phyloP scores from a whole-genome alignment of 2,329 filamentous ascomycete genomes.

The Colletotrichum zoysiae region DNA sequence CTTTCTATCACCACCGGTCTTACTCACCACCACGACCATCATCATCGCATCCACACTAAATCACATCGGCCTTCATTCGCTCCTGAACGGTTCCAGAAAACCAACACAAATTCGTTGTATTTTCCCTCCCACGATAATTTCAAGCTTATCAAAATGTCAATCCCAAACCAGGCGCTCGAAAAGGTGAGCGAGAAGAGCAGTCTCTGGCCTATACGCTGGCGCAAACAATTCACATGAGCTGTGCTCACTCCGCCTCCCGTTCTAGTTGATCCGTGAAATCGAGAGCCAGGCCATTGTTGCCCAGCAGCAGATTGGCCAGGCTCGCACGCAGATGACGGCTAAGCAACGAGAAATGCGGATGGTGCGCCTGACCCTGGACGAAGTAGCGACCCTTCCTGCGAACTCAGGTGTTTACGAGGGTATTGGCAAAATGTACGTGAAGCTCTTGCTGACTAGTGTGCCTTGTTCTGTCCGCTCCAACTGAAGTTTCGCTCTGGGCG shows the following conservation, averaged over 20 bases:
- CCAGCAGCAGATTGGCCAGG: constrained; percentile 91
- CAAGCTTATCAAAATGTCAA: constrained; percentile 75
- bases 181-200: constrained; percentile 71
- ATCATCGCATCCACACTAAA: background rate
- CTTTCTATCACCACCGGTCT: background rate
- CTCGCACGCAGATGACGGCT: constrained; percentile 83
- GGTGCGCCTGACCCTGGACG: constrained; percentile 86
- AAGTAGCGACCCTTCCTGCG: constrained; percentile 80
- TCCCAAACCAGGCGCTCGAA: constrained; percentile 92
- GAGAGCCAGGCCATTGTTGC: constrained; percentile 89
- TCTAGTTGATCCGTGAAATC: constrained; percentile 90
- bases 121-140: background rate
- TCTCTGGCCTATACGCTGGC: background rate
- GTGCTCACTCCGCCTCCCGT: constrained; percentile 26
- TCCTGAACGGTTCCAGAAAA: background rate
- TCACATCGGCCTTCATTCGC: background rate
- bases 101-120: background rate
- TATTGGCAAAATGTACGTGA: constrained; percentile 91
- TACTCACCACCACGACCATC: background rate
- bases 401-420: constrained; percentile 92
- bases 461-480: constrained; percentile 11
- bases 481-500: background rate
- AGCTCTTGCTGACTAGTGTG: background rate
- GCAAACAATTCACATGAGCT: background rate
- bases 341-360: constrained; percentile 93